Base-by-base conservation (phyloP, 176 grass and related monocot species). In the maize (Zea mays) region DNA sequence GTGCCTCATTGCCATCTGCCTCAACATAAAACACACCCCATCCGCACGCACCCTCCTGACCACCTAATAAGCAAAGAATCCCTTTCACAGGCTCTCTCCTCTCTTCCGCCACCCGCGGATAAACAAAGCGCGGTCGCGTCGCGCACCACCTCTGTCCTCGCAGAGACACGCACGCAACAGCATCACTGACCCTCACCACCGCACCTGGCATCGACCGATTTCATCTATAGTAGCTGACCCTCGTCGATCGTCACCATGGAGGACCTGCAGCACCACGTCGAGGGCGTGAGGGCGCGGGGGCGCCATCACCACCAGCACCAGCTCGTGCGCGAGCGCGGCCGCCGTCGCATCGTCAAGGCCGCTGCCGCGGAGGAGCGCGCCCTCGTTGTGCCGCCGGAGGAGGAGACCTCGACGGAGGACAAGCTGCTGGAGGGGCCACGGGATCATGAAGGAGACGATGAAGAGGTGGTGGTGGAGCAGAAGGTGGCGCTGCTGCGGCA, bases 401-500 rank as follows among this genome's bases (percentile, higher is more conserved):
- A 6, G 37, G 37, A 3, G 14, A 17, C 37, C 63, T 17, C 63
- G 63, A 8, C 52, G 49, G 40, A 40, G 49, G 40, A 40, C 17
- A n/a, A 20, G 79, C 41, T 33, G 27, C 8, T 45, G 80, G 72
- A 58, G 27, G 17, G 34, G 14, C 42, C 58, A 46, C 4, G 56
- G 7, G 41, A 5, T 39, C 49, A 1, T 45, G 12, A 17, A 0
- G 49, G 6, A 51, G 16, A 36, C 46, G 27, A 12, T 4, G 16
- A 49, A 0, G 55, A 47, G 46, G 73, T 17, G 34, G 79, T 65
- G 48, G 60, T 88, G 7, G 82, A 86, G 48, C 83, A 69, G 58
- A 90, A 81, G 71, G 85, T 97, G 68, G 80, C 57, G 49, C 43
- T 84, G 51, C 87, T 92, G 79, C 93, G 86, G 56, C 88, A 15